phyloP scores from a whole-genome alignment of 2,329 filamentous ascomycete species.

The Keithomyces neogunnii region DNA sequence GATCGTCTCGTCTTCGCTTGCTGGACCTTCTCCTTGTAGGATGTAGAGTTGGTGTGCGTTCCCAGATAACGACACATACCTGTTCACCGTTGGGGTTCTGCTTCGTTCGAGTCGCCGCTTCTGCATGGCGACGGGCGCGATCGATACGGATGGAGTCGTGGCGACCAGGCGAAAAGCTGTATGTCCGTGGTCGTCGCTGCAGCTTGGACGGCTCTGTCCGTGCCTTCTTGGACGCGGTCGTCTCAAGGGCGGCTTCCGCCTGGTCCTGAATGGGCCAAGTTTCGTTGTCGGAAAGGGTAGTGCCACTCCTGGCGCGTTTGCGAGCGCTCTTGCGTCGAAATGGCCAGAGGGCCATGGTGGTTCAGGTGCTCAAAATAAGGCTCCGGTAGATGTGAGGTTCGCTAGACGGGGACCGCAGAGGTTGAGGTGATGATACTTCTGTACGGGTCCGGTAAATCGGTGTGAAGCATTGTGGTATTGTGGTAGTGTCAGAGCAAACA shows the following conservation, averaged over 20 bases:
- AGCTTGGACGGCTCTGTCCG: slow-evolving; percentile 39
- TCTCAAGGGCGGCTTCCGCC: slow-evolving; percentile 20
- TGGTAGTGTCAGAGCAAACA: background rate
- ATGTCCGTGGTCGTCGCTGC: slow-evolving; percentile 39
- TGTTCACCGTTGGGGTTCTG: slow-evolving; percentile 6
- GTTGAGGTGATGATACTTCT: background rate
- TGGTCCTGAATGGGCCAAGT: slow-evolving; percentile 28
- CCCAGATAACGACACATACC: slow-evolving; percentile 15
- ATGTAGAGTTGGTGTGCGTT: slow-evolving; percentile 41
- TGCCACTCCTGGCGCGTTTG: slow-evolving; percentile 45
- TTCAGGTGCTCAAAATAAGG: background rate
- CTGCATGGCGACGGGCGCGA: slow-evolving; percentile 10
- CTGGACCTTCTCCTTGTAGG: slow-evolving; percentile 62
- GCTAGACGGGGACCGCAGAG: slow-evolving; percentile 1
- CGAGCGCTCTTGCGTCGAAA: slow-evolving; percentile 69
- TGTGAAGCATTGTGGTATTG: slow-evolving; percentile 7
- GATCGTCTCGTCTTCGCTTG: slow-evolving; percentile 68
- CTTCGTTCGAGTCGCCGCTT: slow-evolving; percentile 4
- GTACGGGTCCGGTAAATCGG: slow-evolving; percentile 3
- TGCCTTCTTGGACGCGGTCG: slow-evolving; percentile 26
- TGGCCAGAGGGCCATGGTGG: slow-evolving; percentile 70
- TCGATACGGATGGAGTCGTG: slow-evolving; percentile 42
- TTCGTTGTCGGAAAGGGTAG: slow-evolving; percentile 46
- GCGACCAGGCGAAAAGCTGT: slow-evolving; percentile 55
- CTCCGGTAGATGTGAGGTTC: background rate